These are phyloP conservation scores for Cyberlindnera maritima DNA, from an alignment of 805 yeast species.

Conservation along the genomic window DNA sequence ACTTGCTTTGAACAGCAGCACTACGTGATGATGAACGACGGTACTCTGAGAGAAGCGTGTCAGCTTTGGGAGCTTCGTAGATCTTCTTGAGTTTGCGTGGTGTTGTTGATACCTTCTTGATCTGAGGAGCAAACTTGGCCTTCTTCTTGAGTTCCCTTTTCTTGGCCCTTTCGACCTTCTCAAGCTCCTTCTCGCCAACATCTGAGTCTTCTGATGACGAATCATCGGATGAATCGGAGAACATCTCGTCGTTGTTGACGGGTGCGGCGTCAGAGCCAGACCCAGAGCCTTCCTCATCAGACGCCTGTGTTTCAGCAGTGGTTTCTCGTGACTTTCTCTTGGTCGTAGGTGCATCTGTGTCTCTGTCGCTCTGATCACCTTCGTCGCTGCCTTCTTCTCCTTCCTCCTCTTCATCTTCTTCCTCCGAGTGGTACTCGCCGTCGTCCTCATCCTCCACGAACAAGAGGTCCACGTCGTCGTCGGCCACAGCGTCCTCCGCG, in stretches of 20 bases:
- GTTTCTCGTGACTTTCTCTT: constrained; percentile 16
- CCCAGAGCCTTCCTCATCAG: constrained; percentile 13
- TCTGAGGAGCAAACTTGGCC: constrained; percentile 31
- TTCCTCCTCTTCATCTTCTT: constrained; percentile 29
- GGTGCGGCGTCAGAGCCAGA: constrained; percentile 39
- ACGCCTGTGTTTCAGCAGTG: constrained; percentile 13
- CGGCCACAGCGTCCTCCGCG: constrained; percentile 54
- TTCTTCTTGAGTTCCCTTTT: constrained; percentile 28
- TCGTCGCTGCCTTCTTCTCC: constrained; percentile 30
- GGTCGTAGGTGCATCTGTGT: background rate
- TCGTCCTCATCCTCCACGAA: constrained; percentile 65
- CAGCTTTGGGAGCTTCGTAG: constrained; percentile 42
- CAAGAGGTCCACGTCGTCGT: constrained; percentile 70
- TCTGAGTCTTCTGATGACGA: constrained; percentile 56
- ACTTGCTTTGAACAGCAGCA: constrained; percentile 73
- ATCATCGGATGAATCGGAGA: constrained; percentile 46
- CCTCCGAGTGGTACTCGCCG: constrained; percentile 41
- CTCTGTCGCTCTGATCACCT: constrained; percentile 17
- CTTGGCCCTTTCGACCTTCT: constrained; percentile 39
- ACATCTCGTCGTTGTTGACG: constrained; percentile 40
- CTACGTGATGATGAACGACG: constrained; percentile 76
- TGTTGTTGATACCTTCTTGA: constrained; percentile 30
- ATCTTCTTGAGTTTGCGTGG: constrained; percentile 32
- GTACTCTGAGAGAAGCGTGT: constrained; percentile 45
- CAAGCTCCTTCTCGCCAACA: constrained; percentile 65